These are phyloP conservation scores for Lantana camara DNA, from an alignment of 257 asterid genomes.

Conservation along the genomic window DNA sequence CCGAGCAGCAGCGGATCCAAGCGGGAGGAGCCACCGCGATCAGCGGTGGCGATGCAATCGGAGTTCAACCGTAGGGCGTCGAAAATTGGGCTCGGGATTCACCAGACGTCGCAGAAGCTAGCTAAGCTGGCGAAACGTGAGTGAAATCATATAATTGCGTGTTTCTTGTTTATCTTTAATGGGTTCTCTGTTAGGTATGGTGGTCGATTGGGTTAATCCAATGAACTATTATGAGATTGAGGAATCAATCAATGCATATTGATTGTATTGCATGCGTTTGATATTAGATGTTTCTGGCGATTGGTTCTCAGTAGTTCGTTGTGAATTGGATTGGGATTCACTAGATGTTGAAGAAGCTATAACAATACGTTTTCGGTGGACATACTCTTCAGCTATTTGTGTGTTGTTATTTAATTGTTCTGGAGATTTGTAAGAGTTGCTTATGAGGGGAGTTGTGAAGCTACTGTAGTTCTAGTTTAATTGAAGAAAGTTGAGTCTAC, in stretches of 20 bases:
- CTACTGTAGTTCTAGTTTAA: neutral
- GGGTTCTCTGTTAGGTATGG: neutral
- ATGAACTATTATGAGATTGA: neutral
- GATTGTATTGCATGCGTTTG: constrained; percentile 18
- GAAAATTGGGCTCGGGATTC: constrained; percentile 83
- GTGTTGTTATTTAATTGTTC: neutral
- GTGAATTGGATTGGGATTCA: neutral
- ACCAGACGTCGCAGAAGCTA: constrained; percentile 91
- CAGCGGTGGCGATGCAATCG: constrained; percentile 75
- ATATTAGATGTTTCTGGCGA: neutral
- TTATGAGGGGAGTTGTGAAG: neutral
- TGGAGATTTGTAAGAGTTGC: neutral
- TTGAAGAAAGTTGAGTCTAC: neutral
- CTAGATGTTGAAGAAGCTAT: constrained; percentile 2
- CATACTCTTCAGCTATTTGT: neutral
- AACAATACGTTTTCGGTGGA: neutral
- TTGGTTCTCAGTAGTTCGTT: constrained; percentile 4
- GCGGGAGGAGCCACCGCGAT: constrained; percentile 52
- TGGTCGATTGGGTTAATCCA: constrained; percentile 9
- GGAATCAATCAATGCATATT: neutral
- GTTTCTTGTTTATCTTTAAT: neutral
- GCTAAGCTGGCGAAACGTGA: constrained; percentile 88
- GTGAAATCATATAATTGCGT: constrained; percentile 21
- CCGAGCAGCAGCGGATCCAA: constrained; percentile 62
- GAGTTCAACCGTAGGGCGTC: constrained; percentile 88